Percentiles rank a stretch among this genome's conserved stretches.
Evolutionary conservation across 306 rosid species (phyloP).

Genomic region (Castanea sativa): DNA sequence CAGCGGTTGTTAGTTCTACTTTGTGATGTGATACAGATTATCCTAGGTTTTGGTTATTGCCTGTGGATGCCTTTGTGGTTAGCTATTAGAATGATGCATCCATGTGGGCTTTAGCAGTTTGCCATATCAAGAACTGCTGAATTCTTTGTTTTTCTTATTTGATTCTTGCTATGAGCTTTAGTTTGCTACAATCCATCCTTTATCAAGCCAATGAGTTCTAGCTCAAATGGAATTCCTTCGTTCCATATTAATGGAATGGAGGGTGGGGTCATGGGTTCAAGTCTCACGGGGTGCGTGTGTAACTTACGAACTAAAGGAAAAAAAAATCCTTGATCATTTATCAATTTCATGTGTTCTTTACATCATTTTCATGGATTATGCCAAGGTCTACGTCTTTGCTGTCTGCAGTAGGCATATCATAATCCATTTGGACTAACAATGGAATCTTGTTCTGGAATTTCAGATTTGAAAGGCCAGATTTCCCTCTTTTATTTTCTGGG

Average conservation of each 20-base stretch:
- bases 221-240: too few species aligned
- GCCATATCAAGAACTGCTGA: neutral
- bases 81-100: neutral
- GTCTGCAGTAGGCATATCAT: neutral
- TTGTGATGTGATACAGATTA: neutral
- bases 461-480: conserved; percentile 91
- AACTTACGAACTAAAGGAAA: too few species aligned
- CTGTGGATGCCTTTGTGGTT: neutral
- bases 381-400: neutral
- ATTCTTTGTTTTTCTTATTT: neutral
- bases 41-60: neutral
- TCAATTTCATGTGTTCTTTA: neutral
- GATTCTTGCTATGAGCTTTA: neutral
- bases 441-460: conserved; percentile 29
- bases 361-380: conserved; percentile 5
- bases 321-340: neutral
- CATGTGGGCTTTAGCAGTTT: neutral
- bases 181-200: neutral
- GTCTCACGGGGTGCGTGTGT: too few species aligned
- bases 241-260: too few species aligned
- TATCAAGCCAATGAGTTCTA: too few species aligned
- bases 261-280: too few species aligned
- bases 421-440: conserved; percentile 26
- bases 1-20: neutral
- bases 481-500: conserved; percentile 79